These are phyloP conservation scores for Ogataea sp. DNA, from an alignment of 805 yeast genomes.

Conservation along the genomic window DNA sequence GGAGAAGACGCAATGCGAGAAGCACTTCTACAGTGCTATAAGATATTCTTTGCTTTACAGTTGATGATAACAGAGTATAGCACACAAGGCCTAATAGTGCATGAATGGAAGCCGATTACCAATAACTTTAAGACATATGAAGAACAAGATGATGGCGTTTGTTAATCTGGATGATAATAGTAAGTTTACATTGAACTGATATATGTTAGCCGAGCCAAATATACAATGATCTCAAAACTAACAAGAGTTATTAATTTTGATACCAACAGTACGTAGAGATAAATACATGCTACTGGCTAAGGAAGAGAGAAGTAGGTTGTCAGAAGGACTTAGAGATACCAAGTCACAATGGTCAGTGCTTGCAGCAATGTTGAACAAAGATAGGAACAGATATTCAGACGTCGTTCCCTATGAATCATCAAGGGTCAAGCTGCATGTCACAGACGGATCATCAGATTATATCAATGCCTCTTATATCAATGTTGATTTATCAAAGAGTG, in stretches of 20 bases:
- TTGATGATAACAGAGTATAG: too few relatives aligned
- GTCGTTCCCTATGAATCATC: slow-evolving; percentile 60
- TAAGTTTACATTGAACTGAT: background rate
- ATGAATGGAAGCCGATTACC: too few relatives aligned
- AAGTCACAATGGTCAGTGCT: slow-evolving; percentile 12
- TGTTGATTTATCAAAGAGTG: slow-evolving; percentile 6
- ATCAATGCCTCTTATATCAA: slow-evolving; percentile 29
- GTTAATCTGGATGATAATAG: background rate
- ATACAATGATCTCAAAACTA: too few relatives aligned
- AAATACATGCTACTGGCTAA: background rate
- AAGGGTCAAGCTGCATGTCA: slow-evolving; percentile 35
- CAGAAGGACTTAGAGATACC: slow-evolving; percentile 11
- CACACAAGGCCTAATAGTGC: too few relatives aligned
- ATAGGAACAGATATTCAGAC: slow-evolving; percentile 52
- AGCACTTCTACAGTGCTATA: too few relatives aligned
- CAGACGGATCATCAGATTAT: slow-evolving; percentile 21
- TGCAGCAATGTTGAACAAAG: slow-evolving; percentile 7
- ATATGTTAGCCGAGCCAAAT: too few relatives aligned
- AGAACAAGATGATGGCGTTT: background rate
- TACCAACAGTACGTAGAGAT: too few relatives aligned
- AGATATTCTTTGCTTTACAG: too few relatives aligned
- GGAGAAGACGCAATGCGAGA: too few relatives aligned
- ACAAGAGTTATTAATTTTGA: too few relatives aligned
- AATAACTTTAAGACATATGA: too few relatives aligned
- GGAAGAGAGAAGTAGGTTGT: slow-evolving; percentile 10